Percentiles rank a stretch among this genome's conserved stretches.
Evolutionary conservation across 2,329 filamentous ascomycete species (phyloP).

Genomic region (Triangularia setosa): DNA sequence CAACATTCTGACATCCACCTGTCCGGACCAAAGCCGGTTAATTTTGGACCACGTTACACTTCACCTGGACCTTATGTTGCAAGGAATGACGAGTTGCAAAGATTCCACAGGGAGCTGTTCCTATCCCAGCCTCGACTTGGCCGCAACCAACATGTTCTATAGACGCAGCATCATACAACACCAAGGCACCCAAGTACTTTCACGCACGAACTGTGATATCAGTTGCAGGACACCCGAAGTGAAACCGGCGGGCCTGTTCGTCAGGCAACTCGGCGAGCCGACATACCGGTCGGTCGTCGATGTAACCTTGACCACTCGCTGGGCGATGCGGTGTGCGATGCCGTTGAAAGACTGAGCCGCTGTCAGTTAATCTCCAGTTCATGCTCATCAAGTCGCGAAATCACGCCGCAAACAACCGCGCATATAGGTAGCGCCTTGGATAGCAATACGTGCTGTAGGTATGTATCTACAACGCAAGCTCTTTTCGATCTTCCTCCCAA

Average conservation of each 20-base stretch:
- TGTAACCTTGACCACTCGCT: background rate
- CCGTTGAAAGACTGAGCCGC: background rate
- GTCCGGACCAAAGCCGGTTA: constrained; percentile 17
- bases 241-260: background rate
- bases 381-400: background rate
- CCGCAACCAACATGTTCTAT: no score
- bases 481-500: background rate
- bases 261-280: background rate
- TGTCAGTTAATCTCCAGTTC: background rate
- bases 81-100: background rate
- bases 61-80: constrained; percentile 2
- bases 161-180: no score
- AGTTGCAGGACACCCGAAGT: background rate
- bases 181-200: background rate
- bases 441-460: background rate
- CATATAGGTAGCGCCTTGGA: background rate
- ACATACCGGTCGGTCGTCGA: background rate
- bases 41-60: constrained; percentile 3
- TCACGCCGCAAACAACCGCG: background rate
- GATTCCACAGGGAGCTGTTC: background rate
- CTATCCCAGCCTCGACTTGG: no score
- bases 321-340: background rate
- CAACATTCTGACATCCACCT: constrained; percentile 12
- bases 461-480: background rate
- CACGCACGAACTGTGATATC: constrained; percentile 5